Base-by-base conservation (phyloP, 1,284 basidiomycete species). In the Ustilago curta region DNA sequence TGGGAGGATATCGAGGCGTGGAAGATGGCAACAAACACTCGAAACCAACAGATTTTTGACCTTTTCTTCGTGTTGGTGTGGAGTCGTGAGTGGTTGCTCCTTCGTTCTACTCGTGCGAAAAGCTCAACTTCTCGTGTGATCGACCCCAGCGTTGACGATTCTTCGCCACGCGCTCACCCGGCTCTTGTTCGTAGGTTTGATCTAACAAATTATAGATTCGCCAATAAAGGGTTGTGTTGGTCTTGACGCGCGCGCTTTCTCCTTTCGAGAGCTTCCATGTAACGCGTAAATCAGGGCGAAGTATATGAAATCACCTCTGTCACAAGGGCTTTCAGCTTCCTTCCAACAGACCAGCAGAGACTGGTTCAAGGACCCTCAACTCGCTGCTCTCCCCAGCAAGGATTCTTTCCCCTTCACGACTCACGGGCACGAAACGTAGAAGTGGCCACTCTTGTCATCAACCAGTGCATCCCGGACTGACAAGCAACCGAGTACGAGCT, bases 41-140 rank as follows among this genome's bases (percentile, higher is more conserved):
- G 31, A 8, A 37, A 16, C 9, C 35, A 4, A 37, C 14, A n/a
- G 19, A 45, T 5, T n/a, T 49, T 31, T 14, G 23, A 23, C 23
- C 18, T 50, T 54, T 58, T 70, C 61, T 70, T 70, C 60, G 68
- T 64, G 68, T 64, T 64, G 61, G 68, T 70, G 68, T 70, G 68
- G 68, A 70, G 68, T 60, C 21, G 14, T 43, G 68, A 70, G 68
- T 60, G 27, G 14, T 43, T 18, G 23, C n/a, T 47, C 18, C 47
- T 18, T 35, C 42, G 8, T 31, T 27, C 37, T 19, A 58, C 58
- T 57, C 54, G 57, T 66, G 64, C 57, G 64, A 60, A 49, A 55
- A 16, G 35, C 16, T 6, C 11, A 23, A 35, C 19, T 21, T 23
- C 16, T 23, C 12, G 29, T 58, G 68, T 70, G 68, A 70, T 70